phyloP scores from a whole-genome alignment of 805 yeast species.

The Wickerhamomyces queroliae region DNA sequence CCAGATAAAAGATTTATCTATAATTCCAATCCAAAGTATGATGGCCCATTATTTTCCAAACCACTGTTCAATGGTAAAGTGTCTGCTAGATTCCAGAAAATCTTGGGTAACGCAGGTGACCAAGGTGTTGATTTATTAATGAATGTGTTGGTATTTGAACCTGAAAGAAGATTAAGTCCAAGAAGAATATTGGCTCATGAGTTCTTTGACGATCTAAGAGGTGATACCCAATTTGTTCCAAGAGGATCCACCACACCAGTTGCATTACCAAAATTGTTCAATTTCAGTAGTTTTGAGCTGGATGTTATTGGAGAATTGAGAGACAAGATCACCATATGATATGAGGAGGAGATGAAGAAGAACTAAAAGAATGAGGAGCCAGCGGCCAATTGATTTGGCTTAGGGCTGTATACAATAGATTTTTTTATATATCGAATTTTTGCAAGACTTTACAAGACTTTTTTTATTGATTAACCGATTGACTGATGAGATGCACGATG shows the following conservation, averaged over 20 bases:
- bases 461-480: too few relatives aligned
- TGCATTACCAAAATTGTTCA: constrained; percentile 47
- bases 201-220: constrained; percentile 82
- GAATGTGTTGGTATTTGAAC: constrained; percentile 84
- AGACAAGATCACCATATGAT: constrained; percentile 13
- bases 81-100: constrained; percentile 55
- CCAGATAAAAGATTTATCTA: constrained; percentile 70
- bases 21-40: constrained; percentile 68
- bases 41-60: constrained; percentile 67
- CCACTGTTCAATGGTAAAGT: constrained; percentile 53
- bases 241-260: constrained; percentile 42
- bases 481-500: too few relatives aligned
- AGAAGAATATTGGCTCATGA: constrained; percentile 80
- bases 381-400: too few relatives aligned
- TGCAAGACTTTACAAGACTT: too few relatives aligned
- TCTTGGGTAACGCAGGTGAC: constrained; percentile 72
- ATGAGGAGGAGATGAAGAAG: neutral
- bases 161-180: constrained; percentile 76
- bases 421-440: too few relatives aligned
- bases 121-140: constrained; percentile 83
- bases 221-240: constrained; percentile 45
- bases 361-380: neutral
- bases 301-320: constrained; percentile 35
- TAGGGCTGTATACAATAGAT: too few relatives aligned
- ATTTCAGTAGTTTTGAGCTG: constrained; percentile 66